Conservation (phyloP, 768 basidiomycete species). For the Rhodotorula sphaerocarpa region DNA sequence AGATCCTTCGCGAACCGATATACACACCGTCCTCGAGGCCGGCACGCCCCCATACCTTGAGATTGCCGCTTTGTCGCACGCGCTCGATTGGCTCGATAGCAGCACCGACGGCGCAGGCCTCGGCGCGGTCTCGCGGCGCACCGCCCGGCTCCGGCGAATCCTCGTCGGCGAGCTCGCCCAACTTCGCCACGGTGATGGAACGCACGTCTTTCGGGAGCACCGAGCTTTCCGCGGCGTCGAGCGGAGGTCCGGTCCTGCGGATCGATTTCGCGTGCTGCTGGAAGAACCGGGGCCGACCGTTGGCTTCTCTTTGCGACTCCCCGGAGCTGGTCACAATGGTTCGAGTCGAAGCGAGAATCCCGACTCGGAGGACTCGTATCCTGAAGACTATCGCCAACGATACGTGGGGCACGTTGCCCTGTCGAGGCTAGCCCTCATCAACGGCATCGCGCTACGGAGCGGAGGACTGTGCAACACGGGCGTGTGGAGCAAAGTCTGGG, state of each 20-base stretch:
- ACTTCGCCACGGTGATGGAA: slow-evolving; percentile 9
- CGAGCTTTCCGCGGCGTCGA: not conserved
- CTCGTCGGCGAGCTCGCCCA: not conserved
- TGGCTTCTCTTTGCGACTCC: slow-evolving; percentile 30
- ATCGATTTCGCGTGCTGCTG: not conserved
- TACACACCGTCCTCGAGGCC: slow-evolving; percentile 24
- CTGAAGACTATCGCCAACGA: slow-evolving; percentile 4
- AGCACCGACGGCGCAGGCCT: slow-evolving; percentile 4
- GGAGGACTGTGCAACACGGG: slow-evolving; percentile 39
- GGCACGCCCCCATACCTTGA: slow-evolving; percentile 38
- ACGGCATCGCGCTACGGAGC: slow-evolving; percentile 33
- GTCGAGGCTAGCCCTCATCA: slow-evolving; percentile 33
- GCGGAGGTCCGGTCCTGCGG: not conserved
- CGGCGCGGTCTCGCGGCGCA: slow-evolving; percentile 1
- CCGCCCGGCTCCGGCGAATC: not conserved
- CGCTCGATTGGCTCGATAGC: slow-evolving; percentile 14
- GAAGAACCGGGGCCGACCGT: slow-evolving; percentile 30
- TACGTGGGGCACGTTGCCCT: slow-evolving; percentile 33
- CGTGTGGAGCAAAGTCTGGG: slow-evolving; percentile 18
- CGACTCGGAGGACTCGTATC: not conserved
- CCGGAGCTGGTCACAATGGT: too few species aligned
- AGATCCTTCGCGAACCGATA: slow-evolving; percentile 8
- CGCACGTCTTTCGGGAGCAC: slow-evolving; percentile 12
- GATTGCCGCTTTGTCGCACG: slow-evolving; percentile 33
- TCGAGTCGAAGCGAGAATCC: not conserved